Evolutionary conservation across 2,329 filamentous ascomycete species (phyloP), one percentile per base, ranked within the genome.

Genomic region (Calonectria henricotiae): DNA sequence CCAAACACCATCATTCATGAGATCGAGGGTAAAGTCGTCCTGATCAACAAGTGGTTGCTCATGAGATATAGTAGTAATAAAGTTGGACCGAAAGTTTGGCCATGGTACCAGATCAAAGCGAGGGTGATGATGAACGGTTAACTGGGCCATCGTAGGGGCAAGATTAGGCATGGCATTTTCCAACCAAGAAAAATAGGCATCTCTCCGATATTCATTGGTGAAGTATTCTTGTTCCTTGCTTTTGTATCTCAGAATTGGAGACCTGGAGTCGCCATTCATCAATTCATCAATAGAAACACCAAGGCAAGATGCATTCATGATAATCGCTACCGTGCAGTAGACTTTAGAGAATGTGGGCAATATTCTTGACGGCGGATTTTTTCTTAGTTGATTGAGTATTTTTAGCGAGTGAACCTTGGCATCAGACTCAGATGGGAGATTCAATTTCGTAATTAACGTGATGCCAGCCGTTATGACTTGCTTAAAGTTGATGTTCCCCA

Each of bases 151-250:
- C 4, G 44, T 47, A 1, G 44, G 44, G 4, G 44, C 44, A 47
- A 47, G 44, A 47, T 47, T n/a, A 25, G 44, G 44, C 44, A 47
- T 47, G 44, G 44, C 13, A 25, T 25, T 47, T 25, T 47, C 44
- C 25, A 47, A 47, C n/a, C 44, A 47, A 13, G 44, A 47, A 47
- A 47, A 12, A 25, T 25, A 1, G 1, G 11, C n/a, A 23, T 25
- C 7, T 47, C 25, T 47, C 13, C 7, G 13, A 4, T 12, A 1
- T 23, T 5, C 44, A 25, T 47, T 20, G 25, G 3, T 47, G 9
- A 4, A 25, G 13, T 1, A 47, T 12, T 12, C 44, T 9, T 47
- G 3, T 47, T 47, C 6, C 44, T 11, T 23, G 2, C 20, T 12
- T 25, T 11, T 12, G 20, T 12, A 25, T 47, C 44, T 47, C 44